phyloP scores from a whole-genome alignment of 2,329 filamentous ascomycete genomes.

The Hirsutella thompsonii region DNA sequence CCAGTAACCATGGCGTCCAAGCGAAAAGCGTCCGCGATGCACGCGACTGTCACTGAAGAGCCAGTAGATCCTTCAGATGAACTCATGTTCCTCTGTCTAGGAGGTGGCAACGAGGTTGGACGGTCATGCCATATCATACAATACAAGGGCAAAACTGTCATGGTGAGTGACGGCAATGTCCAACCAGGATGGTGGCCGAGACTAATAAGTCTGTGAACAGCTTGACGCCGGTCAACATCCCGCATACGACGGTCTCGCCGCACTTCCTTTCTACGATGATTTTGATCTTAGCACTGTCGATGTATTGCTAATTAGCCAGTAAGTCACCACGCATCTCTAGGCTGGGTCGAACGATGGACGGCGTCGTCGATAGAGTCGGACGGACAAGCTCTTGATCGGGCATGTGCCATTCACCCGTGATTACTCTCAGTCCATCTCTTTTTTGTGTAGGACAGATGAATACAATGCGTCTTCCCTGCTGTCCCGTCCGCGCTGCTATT shows the following conservation, averaged over 20 bases:
- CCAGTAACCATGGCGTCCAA: conserved; percentile 69
- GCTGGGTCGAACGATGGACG: too few species aligned
- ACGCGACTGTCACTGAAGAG: conserved; percentile 55
- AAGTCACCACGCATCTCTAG: conserved; percentile 34
- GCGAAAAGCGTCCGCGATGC: conserved; percentile 72
- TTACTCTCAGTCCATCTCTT: background rate
- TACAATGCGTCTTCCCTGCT: conserved; percentile 18
- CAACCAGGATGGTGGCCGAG: background rate
- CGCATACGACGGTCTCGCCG: conserved; percentile 85
- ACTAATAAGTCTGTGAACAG: conserved; percentile 27
- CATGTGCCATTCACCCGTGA: too few species aligned
- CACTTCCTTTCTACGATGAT: conserved; percentile 94
- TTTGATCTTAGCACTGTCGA: conserved; percentile 97
- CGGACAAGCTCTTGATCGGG: too few species aligned
- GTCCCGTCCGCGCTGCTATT: conserved; percentile 1
- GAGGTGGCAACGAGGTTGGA: conserved; percentile 93
- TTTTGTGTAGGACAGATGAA: conserved; percentile 21
- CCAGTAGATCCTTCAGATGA: conserved; percentile 89
- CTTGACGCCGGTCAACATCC: conserved; percentile 96
- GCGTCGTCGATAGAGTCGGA: too few species aligned
- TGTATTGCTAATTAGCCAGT: conserved; percentile 97
- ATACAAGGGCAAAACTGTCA: conserved; percentile 98
- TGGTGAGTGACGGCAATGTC: conserved; percentile 43
- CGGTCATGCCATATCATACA: conserved; percentile 95
- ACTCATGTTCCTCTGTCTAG: conserved; percentile 84